Evolutionary conservation across 495 filamentous ascomycete species (phyloP).

Genomic region (Lasiosphaeria hispida): DNA sequence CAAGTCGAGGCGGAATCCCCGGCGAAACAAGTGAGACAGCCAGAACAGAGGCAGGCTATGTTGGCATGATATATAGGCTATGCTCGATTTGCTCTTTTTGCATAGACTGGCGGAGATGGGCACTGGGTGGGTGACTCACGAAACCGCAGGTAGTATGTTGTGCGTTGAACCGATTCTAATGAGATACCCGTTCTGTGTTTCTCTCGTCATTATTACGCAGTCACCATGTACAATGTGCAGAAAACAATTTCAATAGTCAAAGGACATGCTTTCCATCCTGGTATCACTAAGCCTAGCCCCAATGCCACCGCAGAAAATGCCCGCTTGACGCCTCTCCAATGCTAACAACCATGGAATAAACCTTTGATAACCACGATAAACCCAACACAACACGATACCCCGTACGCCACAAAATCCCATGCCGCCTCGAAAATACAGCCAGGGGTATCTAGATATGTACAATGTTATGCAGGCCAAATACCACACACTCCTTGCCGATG

Average conservation of each 20-base stretch:
- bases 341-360: conserved; percentile 1
- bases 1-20: conserved; percentile 20
- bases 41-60: conserved; percentile 44
- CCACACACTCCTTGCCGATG: too few species aligned
- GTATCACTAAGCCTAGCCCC: neutral
- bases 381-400: neutral
- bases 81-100: neutral
- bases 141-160: neutral
- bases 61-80: conserved; percentile 34
- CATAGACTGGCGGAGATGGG: neutral
- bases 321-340: conserved; percentile 11
- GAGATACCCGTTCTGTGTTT: neutral
- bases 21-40: conserved; percentile 26
- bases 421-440: too few species aligned
- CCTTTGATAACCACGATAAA: neutral
- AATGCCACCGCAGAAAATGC: neutral
- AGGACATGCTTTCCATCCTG: too few species aligned
- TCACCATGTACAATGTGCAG: conserved; percentile 1
- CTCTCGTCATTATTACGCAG: conserved; percentile 1
- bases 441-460: too few species aligned
- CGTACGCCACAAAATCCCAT: neutral
- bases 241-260: neutral
- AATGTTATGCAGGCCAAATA: too few species aligned
- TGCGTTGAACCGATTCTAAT: neutral
- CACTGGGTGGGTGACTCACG: neutral